Base-by-base conservation (phyloP, 108 stramenopile genomes). In the Skeletonema potamos region DNA sequence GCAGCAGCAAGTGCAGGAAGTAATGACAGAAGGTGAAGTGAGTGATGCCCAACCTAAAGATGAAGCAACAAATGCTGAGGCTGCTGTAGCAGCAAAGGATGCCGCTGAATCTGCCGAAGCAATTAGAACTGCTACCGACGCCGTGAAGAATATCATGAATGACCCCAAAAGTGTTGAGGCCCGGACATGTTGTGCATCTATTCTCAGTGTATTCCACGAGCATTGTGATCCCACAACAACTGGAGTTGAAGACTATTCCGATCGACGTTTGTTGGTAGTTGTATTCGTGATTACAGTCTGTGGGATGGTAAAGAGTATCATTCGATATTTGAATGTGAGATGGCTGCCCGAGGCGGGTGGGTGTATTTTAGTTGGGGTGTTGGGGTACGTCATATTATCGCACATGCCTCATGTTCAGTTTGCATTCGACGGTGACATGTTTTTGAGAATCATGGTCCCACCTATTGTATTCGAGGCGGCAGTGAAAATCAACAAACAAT, bases 401-500 rank as follows among this genome's bases (percentile, higher is more conserved):
- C 82, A 80, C 69, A 81, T 86, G 46, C 91, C 95, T 9, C 88
- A 93, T 63, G 77, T 91, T 56, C 88, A 87, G 44, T 76, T 93
- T 63, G 83, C 85, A 24, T 96, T 96, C 74, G 91, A 93, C 68
- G 89, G 87, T 9, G 79, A 87, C 30, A 90, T 91, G 88, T 96
- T 96, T 71, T 72, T 96, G 27, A 82, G 92, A 18, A 88, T 96
- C 27, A 77, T 96, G 82, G 89, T 96, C 10, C 95, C 95, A 15
- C 95, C 95, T n/a, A 96, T 96, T 57, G 84, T 95, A 27, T 95
- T 95, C 54, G 91, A 95, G 66, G 93, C 93, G 3, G 93, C 93
- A 12, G 72, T 95, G 39, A 88, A 85, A 58, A 92, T 95, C 67
- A 88, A 92, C 73, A 95, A 95, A 54, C 71, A 77, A 54, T 73